Evolutionary conservation across 2,329 filamentous ascomycete genomes (phyloP).

Genomic region (Calcarisporium arbuscula): DNA sequence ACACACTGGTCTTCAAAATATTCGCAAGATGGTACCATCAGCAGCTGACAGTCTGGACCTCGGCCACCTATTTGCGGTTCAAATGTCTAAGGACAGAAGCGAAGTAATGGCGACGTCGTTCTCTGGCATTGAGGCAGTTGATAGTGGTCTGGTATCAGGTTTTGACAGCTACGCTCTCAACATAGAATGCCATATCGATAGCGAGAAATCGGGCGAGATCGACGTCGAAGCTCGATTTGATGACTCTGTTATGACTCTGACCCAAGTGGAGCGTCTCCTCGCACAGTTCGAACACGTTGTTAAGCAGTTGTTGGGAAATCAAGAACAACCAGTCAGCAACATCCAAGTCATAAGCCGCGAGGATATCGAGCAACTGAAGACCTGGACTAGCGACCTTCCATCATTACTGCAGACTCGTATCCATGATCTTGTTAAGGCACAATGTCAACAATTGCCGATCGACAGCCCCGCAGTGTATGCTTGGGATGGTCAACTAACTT

Average conservation of each 20-base stretch:
- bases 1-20: slow-evolving; percentile 5
- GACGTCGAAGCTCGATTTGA: slow-evolving; percentile 4
- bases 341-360: background rate
- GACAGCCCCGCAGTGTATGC: slow-evolving; percentile 1
- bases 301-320: background rate
- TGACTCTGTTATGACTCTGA: background rate
- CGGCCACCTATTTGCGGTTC: slow-evolving; percentile 4
- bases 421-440: background rate
- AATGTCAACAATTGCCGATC: too few species aligned
- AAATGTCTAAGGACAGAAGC: too few species aligned
- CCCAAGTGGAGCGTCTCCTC: background rate
- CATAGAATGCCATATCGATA: background rate
- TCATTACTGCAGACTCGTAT: background rate
- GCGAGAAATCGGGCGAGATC: slow-evolving; percentile 1
- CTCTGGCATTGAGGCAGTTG: slow-evolving; percentile 10
- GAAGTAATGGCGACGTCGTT: too few species aligned
- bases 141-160: background rate
- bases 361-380: background rate
- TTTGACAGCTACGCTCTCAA: slow-evolving; percentile 1
- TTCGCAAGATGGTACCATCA: slow-evolving; percentile 1
- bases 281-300: slow-evolving; percentile 3
- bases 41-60: too few species aligned
- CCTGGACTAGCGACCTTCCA: background rate
- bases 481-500: slow-evolving; percentile 2
- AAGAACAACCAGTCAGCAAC: background rate